Conservation (phyloP, 2,329 filamentous ascomycete genomes). For the Tolypocladium ovalisporum region DNA sequence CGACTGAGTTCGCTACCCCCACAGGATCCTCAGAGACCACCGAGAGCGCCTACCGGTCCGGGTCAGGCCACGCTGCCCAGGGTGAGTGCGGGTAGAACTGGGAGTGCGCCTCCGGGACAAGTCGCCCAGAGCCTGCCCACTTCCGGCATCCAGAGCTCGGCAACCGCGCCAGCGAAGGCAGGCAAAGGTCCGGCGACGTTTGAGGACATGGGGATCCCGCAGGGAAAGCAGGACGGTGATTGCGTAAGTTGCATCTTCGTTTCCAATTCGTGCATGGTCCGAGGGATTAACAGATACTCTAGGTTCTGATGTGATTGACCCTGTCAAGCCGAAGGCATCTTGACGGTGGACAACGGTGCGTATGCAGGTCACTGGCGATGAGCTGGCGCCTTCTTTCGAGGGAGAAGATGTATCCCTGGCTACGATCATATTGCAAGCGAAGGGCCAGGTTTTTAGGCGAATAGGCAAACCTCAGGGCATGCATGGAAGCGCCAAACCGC, state of each 20-base stretch:
- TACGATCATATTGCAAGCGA: neutral
- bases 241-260: conserved; percentile 55
- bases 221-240: conserved; percentile 73
- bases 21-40: conserved; percentile 9
- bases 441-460: neutral
- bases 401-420: neutral
- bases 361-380: neutral
- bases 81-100: conserved; percentile 18
- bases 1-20: conserved; percentile 20
- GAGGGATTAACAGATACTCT: neutral
- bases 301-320: conserved; percentile 15
- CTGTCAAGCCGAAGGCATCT: neutral
- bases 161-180: conserved; percentile 22
- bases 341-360: neutral
- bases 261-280: neutral
- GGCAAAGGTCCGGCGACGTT: conserved; percentile 85
- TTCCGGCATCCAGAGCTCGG: conserved; percentile 17
- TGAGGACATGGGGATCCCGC: conserved; percentile 93
- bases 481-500: neutral
- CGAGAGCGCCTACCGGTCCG: conserved; percentile 9
- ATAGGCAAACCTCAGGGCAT: neutral
- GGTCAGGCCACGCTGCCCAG: conserved; percentile 9
- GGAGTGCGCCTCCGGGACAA: conserved; percentile 25
- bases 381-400: neutral
- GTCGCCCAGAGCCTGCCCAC: conserved; percentile 8